Evolutionary conservation across 2,329 filamentous ascomycete species (phyloP), one percentile per base, ranked within the genome.

Genomic region (Calonectria pseudoturangicola): DNA sequence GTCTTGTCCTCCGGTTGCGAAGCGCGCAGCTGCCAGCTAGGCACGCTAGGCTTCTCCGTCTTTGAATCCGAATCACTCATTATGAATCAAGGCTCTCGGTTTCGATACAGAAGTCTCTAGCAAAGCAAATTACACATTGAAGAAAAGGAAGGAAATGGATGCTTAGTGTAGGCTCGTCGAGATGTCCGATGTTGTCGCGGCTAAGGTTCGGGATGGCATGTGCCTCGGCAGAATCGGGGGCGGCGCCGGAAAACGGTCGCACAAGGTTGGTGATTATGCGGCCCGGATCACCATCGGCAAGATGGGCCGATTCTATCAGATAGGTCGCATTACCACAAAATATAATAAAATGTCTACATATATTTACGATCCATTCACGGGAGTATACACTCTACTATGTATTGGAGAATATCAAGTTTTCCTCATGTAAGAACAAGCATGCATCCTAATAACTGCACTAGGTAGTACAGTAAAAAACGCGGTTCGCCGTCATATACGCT

Each of bases 31-130:
- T 83, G 83, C 83, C 81, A 84, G 51, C 75, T 74, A 21, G 83
- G 83, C n/a, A 81, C 80, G 69, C 73, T 76, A 18, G 81, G 73
- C 30, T 74, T 58, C 21, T 71, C 68, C 28, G 75, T 36, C 28
- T 77, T 81, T 7, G 81, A 76, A 71, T 84, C 79, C 13, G 82
- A 75, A 73, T 84, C 82, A 71, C 80, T 78, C 84, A 85, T 85
- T 28, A 33, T 79, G 63, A 45, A 65, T n/a, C 51, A 10, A 18
- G 25, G 41, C 28, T 50, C n/a, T 21, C 18, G 54, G 41, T 56
- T 27, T 21, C n/a, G 33, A 12, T 33, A 4, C 2, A 15, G 30
- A 21, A 33, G 28, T 27, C 51, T 36, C 45, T 30, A 60, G 36
- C 9, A 56, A 62, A 18, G 5, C 2, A 45, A 70, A 45, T 70